phyloP scores from a whole-genome alignment of 2,329 filamentous ascomycete genomes.

The Fusarium concolor region DNA sequence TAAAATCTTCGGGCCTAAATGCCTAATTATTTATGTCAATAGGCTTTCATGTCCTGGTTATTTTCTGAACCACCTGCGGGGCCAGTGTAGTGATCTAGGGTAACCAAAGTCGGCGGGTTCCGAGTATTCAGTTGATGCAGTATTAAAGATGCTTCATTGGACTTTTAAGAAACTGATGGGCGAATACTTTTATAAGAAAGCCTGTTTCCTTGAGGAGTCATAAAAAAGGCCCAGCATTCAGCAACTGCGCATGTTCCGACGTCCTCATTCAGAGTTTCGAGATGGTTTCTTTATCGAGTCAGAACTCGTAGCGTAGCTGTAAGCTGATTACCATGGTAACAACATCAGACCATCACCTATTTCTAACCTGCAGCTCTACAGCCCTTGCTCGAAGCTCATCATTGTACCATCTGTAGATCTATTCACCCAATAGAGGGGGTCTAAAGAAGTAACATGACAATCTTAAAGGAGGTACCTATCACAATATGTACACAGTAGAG shows the following conservation, averaged over 20 bases:
- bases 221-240: neutral
- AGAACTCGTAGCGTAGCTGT: no score
- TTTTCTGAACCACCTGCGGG: no score
- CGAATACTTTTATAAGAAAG: neutral
- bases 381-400: neutral
- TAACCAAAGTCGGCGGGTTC: constrained; percentile 1
- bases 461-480: neutral
- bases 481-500: neutral
- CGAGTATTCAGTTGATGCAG: neutral
- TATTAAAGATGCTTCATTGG: no score
- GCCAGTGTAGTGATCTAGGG: constrained; percentile 20
- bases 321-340: neutral
- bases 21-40: no score
- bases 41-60: no score
- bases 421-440: neutral
- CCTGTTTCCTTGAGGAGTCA: neutral
- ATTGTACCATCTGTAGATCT: neutral
- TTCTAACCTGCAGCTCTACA: neutral
- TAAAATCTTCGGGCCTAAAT: no score
- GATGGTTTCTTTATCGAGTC: neutral
- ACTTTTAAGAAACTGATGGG: neutral
- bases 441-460: neutral
- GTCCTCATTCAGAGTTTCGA: neutral
- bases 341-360: neutral
- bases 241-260: no score